These are phyloP conservation scores for Yamadazyma conglobata DNA, from an alignment of 1,139 yeast species.

Conservation along the genomic window DNA sequence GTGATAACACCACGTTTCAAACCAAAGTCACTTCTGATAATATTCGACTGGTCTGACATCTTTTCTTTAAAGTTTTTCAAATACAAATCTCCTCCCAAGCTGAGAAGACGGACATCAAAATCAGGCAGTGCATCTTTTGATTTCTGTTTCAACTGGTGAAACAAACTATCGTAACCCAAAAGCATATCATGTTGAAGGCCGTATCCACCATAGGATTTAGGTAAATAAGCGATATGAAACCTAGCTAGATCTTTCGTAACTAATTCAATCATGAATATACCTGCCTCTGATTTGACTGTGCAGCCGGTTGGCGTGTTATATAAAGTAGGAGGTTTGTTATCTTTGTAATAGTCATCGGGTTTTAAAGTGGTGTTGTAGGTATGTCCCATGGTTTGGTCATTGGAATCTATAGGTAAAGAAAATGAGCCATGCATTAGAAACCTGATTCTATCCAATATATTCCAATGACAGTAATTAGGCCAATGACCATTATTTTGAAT, in stretches of 20 bases:
- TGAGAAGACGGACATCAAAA: slow-evolving; percentile 47
- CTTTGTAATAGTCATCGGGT: slow-evolving; percentile 20
- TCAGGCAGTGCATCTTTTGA: slow-evolving; percentile 28
- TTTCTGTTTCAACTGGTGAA: slow-evolving; percentile 26
- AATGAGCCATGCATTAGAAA: slow-evolving; percentile 82
- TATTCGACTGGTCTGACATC: slow-evolving; percentile 15
- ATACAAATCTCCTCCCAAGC: slow-evolving; percentile 38
- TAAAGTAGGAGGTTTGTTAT: slow-evolving; percentile 22
- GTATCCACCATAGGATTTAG: slow-evolving; percentile 50
- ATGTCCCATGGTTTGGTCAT: slow-evolving; percentile 24
- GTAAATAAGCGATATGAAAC: slow-evolving; percentile 57
- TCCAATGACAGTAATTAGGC: slow-evolving; percentile 68
- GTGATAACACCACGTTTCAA: slow-evolving; percentile 30
- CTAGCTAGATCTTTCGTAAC: slow-evolving; percentile 63
- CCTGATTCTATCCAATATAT: slow-evolving; percentile 71
- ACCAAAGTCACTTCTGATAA: slow-evolving; percentile 41
- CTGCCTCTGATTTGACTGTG: slow-evolving; percentile 53
- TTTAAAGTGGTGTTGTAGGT: slow-evolving; percentile 21
- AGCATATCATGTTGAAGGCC: slow-evolving; percentile 56
- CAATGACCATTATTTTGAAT: slow-evolving; percentile 59
- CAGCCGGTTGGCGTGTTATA: slow-evolving; percentile 38
- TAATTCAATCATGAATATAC: slow-evolving; percentile 71
- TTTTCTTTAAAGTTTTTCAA: slow-evolving; percentile 29
- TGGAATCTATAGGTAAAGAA: slow-evolving; percentile 59
- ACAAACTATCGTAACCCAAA: slow-evolving; percentile 50